Percentiles rank a stretch among this genome's conserved stretches.
Evolutionary conservation across 768 basidiomycete genomes (phyloP).

Genomic region (Amanita molliuscula): DNA sequence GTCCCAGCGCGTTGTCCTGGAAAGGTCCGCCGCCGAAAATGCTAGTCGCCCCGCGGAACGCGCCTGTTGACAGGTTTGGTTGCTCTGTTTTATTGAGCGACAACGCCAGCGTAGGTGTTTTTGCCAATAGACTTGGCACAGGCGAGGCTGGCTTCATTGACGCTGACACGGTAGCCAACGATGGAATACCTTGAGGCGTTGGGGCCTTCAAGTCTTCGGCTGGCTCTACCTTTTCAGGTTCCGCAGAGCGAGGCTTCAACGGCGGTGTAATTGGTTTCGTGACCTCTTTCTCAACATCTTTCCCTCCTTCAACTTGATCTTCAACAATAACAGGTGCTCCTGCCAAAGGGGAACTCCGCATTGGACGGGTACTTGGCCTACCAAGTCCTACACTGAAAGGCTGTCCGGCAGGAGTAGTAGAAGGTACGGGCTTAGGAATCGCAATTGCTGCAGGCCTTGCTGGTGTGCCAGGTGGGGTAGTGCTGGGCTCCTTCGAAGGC

Average conservation of each 20-base stretch:
- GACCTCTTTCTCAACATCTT: constrained; percentile 4
- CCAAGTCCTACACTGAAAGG: constrained; percentile 38
- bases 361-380: constrained; percentile 53
- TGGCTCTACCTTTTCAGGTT: constrained; percentile 18
- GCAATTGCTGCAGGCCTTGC: constrained; percentile 27
- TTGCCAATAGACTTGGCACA: constrained; percentile 6
- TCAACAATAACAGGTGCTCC: constrained; percentile 34
- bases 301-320: constrained; percentile 31
- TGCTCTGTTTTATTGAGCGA: neutral
- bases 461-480: constrained; percentile 62
- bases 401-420: constrained; percentile 18
- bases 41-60: neutral
- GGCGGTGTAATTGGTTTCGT: constrained; percentile 23
- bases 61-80: neutral
- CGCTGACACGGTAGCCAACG: constrained; percentile 20
- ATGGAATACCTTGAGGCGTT: constrained; percentile 41
- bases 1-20: neutral
- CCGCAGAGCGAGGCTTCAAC: constrained; percentile 27
- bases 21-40: neutral
- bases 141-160: neutral
- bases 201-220: constrained; percentile 14
- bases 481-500: constrained; percentile 31
- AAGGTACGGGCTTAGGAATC: constrained; percentile 22
- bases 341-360: constrained; percentile 71
- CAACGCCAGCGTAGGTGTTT: neutral